phyloP scores from a whole-genome alignment of 208 protist species.

The Acanthamoeba triangularis region DNA sequence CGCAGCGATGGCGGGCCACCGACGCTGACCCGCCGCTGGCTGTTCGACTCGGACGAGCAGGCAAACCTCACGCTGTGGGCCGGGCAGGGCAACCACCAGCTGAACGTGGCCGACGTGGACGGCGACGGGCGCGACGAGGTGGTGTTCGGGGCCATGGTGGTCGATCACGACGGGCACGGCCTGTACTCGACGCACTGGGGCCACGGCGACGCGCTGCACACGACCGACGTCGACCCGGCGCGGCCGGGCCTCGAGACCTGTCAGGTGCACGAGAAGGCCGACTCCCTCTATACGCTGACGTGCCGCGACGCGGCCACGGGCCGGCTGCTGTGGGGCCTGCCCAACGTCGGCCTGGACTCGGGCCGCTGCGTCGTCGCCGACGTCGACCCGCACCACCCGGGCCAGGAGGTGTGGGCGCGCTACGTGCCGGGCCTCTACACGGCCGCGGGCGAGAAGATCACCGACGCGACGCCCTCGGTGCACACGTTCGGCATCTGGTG shows the following conservation, averaged over 20 bases:
- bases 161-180: not conserved
- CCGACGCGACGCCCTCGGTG: not conserved
- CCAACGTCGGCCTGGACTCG: not conserved
- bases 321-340: not conserved
- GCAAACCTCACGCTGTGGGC: not conserved
- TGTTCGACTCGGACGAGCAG: not conserved
- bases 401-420: slow-evolving; percentile 35
- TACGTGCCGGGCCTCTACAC: not conserved
- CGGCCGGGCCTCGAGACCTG: slow-evolving; percentile 12
- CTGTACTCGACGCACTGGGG: not conserved
- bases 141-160: slow-evolving; percentile 16
- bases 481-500: slow-evolving; percentile 30
- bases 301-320: slow-evolving; percentile 18
- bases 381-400: not conserved
- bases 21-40: not conserved
- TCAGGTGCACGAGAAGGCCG: not conserved
- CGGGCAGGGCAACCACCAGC: slow-evolving; percentile 8
- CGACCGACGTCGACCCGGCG: not conserved
- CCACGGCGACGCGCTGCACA: slow-evolving; percentile 9
- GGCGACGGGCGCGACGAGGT: not conserved
- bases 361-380: not conserved
- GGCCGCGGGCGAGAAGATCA: not conserved
- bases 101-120: slow-evolving; percentile 39
- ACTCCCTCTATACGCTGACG: not conserved
- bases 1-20: not conserved